These are phyloP conservation scores for Veloboletus limbatus DNA, from an alignment of 1,284 basidiomycete species.

Conservation along the genomic window DNA sequence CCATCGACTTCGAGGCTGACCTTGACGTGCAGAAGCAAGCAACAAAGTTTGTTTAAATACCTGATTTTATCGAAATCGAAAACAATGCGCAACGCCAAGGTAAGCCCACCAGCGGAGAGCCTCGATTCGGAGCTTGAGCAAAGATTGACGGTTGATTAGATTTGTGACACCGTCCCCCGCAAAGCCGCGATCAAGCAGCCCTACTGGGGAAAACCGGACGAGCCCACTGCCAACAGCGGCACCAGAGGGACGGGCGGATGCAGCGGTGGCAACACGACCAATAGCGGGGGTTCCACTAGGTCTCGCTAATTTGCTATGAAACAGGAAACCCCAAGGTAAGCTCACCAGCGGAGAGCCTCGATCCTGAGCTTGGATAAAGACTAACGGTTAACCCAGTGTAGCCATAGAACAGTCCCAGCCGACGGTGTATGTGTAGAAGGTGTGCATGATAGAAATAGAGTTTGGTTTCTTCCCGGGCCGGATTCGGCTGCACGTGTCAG, in stretches of 20 bases:
- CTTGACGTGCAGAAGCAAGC: slow-evolving; percentile 5
- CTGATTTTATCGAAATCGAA: background rate
- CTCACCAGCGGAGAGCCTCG: too few species aligned
- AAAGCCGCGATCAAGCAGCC: slow-evolving; percentile 12
- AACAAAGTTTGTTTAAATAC: background rate
- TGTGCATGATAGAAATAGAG: background rate
- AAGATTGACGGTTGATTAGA: slow-evolving; percentile 12
- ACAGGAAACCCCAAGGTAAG: too few species aligned
- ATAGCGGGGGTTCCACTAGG: background rate
- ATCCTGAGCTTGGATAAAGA: too few species aligned
- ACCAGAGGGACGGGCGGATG: background rate
- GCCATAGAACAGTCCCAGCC: background rate
- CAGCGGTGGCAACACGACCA: background rate
- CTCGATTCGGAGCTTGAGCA: background rate
- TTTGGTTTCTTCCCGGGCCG: slow-evolving; percentile 3
- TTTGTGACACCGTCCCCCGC: background rate
- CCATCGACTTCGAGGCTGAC: slow-evolving; percentile 1
- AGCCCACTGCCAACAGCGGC: background rate
- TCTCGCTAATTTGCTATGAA: background rate
- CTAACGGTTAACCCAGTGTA: too few species aligned
- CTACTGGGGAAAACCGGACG: slow-evolving; percentile 5
- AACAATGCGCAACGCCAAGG: slow-evolving; percentile 16
- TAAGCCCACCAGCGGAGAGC: background rate
- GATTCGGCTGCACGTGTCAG: background rate
- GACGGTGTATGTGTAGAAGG: slow-evolving; percentile 4